These are phyloP conservation scores for Dichotomocladium elegans DNA, from an alignment of 371 early-diverging fungal species.

Conservation along the genomic window DNA sequence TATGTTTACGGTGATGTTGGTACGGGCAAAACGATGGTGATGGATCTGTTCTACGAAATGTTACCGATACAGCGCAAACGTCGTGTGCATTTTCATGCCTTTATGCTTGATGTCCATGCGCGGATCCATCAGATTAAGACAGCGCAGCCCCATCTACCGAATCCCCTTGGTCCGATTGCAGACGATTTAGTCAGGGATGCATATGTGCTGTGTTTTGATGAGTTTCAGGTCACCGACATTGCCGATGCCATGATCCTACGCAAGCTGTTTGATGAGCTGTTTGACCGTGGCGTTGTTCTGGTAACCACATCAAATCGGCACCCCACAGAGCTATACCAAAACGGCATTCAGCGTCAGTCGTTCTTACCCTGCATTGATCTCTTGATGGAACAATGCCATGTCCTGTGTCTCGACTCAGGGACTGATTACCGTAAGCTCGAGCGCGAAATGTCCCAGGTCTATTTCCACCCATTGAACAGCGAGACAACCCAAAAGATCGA, in stretches of 20 bases:
- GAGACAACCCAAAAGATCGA: constrained; percentile 45
- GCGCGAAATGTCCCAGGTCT: constrained; percentile 53
- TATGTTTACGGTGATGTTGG: constrained; percentile 85
- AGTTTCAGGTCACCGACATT: constrained; percentile 96
- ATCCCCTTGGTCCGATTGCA: constrained; percentile 82
- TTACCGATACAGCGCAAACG: constrained; percentile 68
- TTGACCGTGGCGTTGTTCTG: constrained; percentile 83
- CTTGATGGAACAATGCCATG: constrained; percentile 74
- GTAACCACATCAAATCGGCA: constrained; percentile 94
- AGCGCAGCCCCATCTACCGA: constrained; percentile 39
- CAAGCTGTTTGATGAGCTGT: constrained; percentile 77
- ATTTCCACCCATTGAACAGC: constrained; percentile 56
- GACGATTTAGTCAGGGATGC: constrained; percentile 76
- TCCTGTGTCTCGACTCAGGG: constrained; percentile 83
- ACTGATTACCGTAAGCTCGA: constrained; percentile 81
- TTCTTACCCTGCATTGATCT: constrained; percentile 90
- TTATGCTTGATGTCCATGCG: constrained; percentile 90
- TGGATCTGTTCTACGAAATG: constrained; percentile 91
- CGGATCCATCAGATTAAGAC: constrained; percentile 75
- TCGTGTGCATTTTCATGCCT: constrained; percentile 93
- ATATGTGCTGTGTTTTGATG: constrained; percentile 92
- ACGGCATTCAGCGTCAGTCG: constrained; percentile 89
- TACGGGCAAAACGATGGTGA: constrained; percentile 94
- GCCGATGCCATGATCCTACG: constrained; percentile 95
- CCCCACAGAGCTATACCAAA: constrained; percentile 91